Conservation (phyloP, 176 grass and related monocot species). For the Oryza punctata region DNA sequence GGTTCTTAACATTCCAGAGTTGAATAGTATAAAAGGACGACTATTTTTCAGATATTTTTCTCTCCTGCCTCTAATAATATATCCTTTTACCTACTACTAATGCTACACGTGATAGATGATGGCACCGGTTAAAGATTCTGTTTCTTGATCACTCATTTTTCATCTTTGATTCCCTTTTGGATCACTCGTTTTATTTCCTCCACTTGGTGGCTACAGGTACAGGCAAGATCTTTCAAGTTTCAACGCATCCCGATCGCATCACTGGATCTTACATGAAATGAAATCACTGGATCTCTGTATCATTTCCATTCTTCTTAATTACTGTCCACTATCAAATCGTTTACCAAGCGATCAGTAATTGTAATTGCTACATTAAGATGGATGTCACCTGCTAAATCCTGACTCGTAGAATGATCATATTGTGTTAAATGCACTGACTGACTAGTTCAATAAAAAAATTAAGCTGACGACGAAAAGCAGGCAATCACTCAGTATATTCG, state of each 20-base stretch:
- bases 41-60: neutral
- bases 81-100: neutral
- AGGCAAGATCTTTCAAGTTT: neutral
- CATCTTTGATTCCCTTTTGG: neutral
- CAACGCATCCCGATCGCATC: neutral
- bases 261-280: neutral
- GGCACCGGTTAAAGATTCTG: slow-evolving; percentile 17
- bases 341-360: neutral
- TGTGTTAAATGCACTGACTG: too few species aligned
- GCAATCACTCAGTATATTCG: too few species aligned
- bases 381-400: slow-evolving; percentile 9
- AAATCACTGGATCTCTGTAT: neutral
- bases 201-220: neutral
- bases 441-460: too few species aligned
- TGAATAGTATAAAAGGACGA: neutral
- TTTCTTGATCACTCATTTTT: slow-evolving; percentile 8
- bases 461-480: too few species aligned
- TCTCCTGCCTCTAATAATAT: neutral
- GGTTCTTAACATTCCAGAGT: neutral
- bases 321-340: neutral
- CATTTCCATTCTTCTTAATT: neutral
- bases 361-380: neutral
- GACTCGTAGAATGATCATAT: neutral
- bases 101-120: neutral
- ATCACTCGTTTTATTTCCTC: neutral